phyloP scores from a whole-genome alignment of 768 basidiomycete species.

The Neoboletus brunneissimus region DNA sequence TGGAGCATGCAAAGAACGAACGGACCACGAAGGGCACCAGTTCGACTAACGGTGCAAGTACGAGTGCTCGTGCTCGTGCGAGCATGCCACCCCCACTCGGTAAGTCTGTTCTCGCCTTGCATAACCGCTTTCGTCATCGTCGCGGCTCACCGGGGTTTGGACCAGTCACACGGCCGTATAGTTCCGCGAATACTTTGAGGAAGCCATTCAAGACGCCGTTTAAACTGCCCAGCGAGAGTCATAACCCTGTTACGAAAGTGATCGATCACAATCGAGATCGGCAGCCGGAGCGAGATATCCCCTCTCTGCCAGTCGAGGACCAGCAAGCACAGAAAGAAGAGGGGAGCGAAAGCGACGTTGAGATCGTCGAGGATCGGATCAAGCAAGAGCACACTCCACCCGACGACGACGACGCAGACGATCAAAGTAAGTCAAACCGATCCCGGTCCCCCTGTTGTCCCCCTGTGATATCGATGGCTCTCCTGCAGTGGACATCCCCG shows the following conservation, averaged over 20 bases:
- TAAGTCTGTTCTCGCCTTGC: constrained; percentile 6
- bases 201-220: constrained; percentile 45
- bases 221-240: constrained; percentile 46
- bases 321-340: background rate
- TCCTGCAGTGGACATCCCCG: constrained; percentile 19
- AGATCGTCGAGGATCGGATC: constrained; percentile 12
- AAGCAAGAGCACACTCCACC: background rate
- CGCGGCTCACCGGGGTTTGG: background rate
- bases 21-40: background rate
- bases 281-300: background rate
- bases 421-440: background rate
- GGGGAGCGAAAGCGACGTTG: background rate
- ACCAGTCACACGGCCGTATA: constrained; percentile 48
- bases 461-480: background rate
- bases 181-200: constrained; percentile 38
- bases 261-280: background rate
- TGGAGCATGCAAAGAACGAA: constrained; percentile 3
- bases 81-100: constrained; percentile 25
- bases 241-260: constrained; percentile 6
- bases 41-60: background rate
- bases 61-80: too few species aligned
- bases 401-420: background rate
- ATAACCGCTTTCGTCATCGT: background rate
- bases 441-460: background rate
- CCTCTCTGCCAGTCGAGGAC: background rate